These are phyloP conservation scores for Lentinus polychrous DNA, from an alignment of 1,284 basidiomycete species.

Conservation along the genomic window DNA sequence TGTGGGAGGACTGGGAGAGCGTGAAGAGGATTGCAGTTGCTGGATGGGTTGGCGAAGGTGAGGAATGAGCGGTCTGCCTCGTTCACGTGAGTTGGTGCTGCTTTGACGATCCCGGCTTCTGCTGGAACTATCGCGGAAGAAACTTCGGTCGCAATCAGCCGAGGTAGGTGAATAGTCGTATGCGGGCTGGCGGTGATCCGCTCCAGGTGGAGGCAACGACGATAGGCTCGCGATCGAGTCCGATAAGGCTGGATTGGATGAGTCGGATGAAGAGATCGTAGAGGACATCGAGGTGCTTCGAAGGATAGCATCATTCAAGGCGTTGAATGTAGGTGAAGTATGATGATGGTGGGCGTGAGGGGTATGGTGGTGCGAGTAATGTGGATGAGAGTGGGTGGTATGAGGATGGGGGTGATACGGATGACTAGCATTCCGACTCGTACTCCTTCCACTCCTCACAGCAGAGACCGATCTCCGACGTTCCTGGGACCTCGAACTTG, in stretches of 20 bases:
- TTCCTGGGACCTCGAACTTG: not conserved
- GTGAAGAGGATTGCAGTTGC: slow-evolving; percentile 13
- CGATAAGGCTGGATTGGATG: slow-evolving; percentile 7
- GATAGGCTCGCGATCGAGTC: too few species aligned
- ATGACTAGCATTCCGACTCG: slow-evolving; percentile 21
- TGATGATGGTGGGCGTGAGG: slow-evolving; percentile 11
- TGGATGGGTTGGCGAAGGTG: slow-evolving; percentile 9
- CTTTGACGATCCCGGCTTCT: slow-evolving; percentile 4
- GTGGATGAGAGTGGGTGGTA: slow-evolving; percentile 9
- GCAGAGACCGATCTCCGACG: slow-evolving; percentile 8
- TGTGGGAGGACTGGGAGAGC: slow-evolving; percentile 21
- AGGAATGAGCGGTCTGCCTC: slow-evolving; percentile 12
- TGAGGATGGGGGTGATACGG: slow-evolving; percentile 13
- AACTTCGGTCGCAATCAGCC: not conserved
- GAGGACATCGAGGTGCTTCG: slow-evolving; percentile 21
- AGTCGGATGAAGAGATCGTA: slow-evolving; percentile 19
- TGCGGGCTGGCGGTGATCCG: too few species aligned
- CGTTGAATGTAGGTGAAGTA: slow-evolving; percentile 17
- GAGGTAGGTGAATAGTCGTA: too few species aligned
- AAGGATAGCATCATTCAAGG: slow-evolving; percentile 19
- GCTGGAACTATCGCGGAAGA: not conserved
- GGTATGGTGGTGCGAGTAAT: slow-evolving; percentile 3
- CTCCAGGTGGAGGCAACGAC: too few species aligned
- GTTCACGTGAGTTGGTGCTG: slow-evolving; percentile 1
- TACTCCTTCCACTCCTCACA: slow-evolving; percentile 16